Percentiles rank a stretch among this genome's conserved stretches.
Conservation (phyloP, 2,329 filamentous ascomycete genomes). For the Aspergillus fructus region DNA sequence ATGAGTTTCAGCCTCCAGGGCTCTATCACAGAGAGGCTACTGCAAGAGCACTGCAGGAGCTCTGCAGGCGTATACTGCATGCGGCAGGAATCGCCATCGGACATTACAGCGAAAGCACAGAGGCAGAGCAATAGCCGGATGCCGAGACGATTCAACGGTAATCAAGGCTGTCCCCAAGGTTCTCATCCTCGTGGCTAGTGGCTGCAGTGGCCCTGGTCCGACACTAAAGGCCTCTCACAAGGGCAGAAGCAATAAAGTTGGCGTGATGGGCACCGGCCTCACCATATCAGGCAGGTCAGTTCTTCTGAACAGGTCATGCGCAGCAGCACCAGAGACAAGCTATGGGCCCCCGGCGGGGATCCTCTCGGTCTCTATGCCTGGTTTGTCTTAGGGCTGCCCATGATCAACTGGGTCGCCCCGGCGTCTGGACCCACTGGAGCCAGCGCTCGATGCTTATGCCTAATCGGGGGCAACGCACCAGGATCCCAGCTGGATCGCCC, state of each 20-base stretch:
- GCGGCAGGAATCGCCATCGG: too few relatives aligned
- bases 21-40: too few relatives aligned
- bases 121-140: too few relatives aligned
- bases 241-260: background rate
- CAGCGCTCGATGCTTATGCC: background rate
- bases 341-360: background rate
- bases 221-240: background rate
- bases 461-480: slow-evolving; percentile 2
- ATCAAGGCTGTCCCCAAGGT: background rate
- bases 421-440: too few relatives aligned
- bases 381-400: background rate
- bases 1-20: too few relatives aligned
- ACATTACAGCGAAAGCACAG: too few relatives aligned
- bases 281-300: background rate
- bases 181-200: background rate
- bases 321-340: background rate
- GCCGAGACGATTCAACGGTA: too few relatives aligned
- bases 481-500: background rate
- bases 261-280: background rate
- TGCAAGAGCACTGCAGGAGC: too few relatives aligned
- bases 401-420: background rate
- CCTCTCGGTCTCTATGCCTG: background rate
- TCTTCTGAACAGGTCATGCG: background rate
- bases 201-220: too few relatives aligned
- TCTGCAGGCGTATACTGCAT: too few relatives aligned